phyloP scores from a whole-genome alignment of 2,329 filamentous ascomycete genomes.

The Mollisia scopiformis region DNA sequence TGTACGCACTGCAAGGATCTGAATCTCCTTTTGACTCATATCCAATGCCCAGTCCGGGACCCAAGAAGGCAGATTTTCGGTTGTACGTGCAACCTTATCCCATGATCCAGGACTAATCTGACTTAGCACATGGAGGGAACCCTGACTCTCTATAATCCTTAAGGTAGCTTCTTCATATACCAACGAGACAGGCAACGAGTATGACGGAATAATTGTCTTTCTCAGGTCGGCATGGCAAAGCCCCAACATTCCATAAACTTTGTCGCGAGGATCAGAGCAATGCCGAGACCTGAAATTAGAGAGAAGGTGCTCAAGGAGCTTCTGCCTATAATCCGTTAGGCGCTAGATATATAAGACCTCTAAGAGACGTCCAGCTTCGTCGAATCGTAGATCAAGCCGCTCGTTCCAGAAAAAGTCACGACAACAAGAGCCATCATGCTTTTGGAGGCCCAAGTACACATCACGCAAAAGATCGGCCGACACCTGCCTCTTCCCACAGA shows the following conservation, averaged over 20 bases:
- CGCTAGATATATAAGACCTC: too few species aligned
- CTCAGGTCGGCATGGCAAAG: background rate
- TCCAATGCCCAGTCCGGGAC: constrained; percentile 1
- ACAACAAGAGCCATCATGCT: background rate
- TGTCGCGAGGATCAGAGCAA: background rate
- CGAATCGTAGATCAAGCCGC: too few species aligned
- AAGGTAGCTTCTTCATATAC: background rate
- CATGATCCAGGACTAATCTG: background rate
- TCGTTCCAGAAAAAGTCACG: too few species aligned
- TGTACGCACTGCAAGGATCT: background rate
- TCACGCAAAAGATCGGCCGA: background rate
- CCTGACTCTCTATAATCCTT: background rate
- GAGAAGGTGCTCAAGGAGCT: background rate
- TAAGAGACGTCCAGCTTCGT: too few species aligned
- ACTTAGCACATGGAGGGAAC: background rate
- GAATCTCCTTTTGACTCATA: background rate
- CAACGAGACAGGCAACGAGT: background rate
- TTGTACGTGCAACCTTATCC: background rate
- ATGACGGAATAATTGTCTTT: background rate
- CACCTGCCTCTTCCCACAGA: background rate
- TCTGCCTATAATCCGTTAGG: background rate
- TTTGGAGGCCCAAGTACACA: too few species aligned
- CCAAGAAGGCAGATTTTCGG: constrained; percentile 24
- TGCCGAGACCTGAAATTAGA: background rate
- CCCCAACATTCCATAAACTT: background rate